phyloP scores from a whole-genome alignment of 495 filamentous ascomycete genomes.

The Peziza echinospora region DNA sequence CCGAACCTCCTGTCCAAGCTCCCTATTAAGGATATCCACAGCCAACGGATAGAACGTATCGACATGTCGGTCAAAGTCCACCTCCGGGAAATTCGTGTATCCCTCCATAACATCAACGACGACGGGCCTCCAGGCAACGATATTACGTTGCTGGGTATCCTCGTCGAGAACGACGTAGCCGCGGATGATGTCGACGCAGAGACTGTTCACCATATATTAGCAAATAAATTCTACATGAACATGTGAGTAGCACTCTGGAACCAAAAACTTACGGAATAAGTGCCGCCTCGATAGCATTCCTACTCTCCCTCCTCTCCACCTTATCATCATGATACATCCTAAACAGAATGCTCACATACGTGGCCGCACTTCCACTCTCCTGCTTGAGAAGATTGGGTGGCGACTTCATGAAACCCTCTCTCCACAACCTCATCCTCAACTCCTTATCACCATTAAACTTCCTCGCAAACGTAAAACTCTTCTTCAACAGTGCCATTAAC shows the following conservation, averaged over 20 bases:
- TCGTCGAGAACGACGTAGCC: constrained; percentile 70
- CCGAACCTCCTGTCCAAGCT: constrained; percentile 57
- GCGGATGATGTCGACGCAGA: constrained; percentile 79
- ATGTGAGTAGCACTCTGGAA: neutral
- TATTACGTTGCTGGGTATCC: constrained; percentile 86
- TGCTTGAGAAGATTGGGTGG: constrained; percentile 98
- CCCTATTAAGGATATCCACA: constrained; percentile 63
- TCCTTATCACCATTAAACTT: constrained; percentile 96
- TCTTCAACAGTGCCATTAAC: constrained; percentile 81
- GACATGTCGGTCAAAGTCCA: constrained; percentile 61
- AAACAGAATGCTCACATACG: constrained; percentile 82
- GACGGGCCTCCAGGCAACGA: constrained; percentile 87
- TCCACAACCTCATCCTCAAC: constrained; percentile 77
- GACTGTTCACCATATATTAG: too few relatives aligned
- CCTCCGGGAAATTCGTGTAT: constrained; percentile 66
- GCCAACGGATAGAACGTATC: constrained; percentile 65
- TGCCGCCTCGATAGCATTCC: constrained; percentile 64
- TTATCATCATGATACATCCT: constrained; percentile 88
- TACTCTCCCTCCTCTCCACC: constrained; percentile 56
- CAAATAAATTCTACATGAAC: constrained; percentile 2
- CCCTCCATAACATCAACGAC: constrained; percentile 96
- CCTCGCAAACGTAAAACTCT: constrained; percentile 85
- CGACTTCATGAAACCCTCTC: constrained; percentile 98
- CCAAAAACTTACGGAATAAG: constrained; percentile 50
- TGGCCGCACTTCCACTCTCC: constrained; percentile 75